Evolutionary conservation across 1,284 basidiomycete species (phyloP), one percentile per base, ranked within the genome.

Genomic region (Moniliophthora roreri): DNA sequence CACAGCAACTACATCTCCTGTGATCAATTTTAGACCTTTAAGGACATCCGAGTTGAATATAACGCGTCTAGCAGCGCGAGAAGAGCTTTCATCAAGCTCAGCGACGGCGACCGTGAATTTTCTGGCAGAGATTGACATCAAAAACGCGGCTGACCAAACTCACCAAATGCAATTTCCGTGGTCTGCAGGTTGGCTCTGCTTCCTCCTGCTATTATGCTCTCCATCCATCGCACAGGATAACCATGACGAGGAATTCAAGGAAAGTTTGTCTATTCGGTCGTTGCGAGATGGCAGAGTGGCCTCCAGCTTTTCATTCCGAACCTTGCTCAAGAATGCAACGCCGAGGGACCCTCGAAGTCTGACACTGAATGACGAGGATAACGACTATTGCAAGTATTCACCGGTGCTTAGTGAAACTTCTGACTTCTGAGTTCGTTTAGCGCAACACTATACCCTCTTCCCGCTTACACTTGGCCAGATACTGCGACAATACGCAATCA

Each of bases 401-500:
- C 13, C 11, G 54, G 47, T 35, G 28, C 23, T 18, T 9, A 8
- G 13, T 16, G 15, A 21, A 21, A 44, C 34, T 55, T 21, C 58
- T 48, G 16, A 20, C 26, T 42, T 20, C 18, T 24, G 42, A 23
- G 23, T 3, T 57, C 54, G 41, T 32, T 24, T 24, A 85, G 87
- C 83, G 48, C 90, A 91, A 65, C 91, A 95, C 64, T 92, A 93
- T 62, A 82, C 82, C 1, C 69, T 97, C 9, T 91, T 97, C 50
- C 94, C 95, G 0, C 82, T 96, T 7, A 77, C 87, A 0, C 76
- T 98, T 15, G 87, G 95, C 2, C 90, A 97, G 65, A 87, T 97
- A 16, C 75, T 97, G 21, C 84, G 88, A 53, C 83, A 90, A 65
- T 90, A 93, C 66, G 84, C 87, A 0, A 85, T 95, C 20, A 86